Evolutionary conservation across 169 alveolate species (phyloP).

Genomic region (Plasmodium gonderi): DNA sequence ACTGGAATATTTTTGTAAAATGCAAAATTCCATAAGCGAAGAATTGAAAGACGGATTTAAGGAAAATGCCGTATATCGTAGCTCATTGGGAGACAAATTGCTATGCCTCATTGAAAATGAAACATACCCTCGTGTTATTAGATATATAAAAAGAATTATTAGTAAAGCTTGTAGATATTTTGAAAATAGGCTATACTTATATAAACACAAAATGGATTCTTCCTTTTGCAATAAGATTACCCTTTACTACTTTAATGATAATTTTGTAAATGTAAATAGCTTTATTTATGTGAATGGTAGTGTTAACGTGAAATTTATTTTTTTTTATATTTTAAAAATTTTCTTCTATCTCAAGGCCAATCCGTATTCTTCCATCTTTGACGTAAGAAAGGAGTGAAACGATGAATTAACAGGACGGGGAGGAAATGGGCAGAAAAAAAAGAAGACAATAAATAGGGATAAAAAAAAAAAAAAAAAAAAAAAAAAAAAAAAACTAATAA

Average conservation of each 20-base stretch:
- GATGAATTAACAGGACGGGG: too few species aligned
- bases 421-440: too few species aligned
- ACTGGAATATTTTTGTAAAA: constrained; percentile 32
- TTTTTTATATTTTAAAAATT: constrained; percentile 46
- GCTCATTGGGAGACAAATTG: constrained; percentile 33
- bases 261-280: constrained; percentile 29
- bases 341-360: constrained; percentile 49
- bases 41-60: background rate
- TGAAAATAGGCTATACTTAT: constrained; percentile 9
- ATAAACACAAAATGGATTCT: constrained; percentile 9
- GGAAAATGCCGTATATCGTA: constrained; percentile 10
- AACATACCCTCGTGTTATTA: constrained; percentile 45
- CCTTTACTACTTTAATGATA: constrained; percentile 54
- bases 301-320: constrained; percentile 43
- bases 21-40: background rate
- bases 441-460: background rate
- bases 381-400: constrained; percentile 30
- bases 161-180: constrained; percentile 48
- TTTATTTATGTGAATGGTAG: constrained; percentile 65
- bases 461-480: background rate
- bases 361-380: constrained; percentile 65
- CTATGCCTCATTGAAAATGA: constrained; percentile 16
- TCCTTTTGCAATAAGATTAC: background rate
- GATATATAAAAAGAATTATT: constrained; percentile 36
- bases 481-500: too few species aligned